Base-by-base conservation (phyloP, 345 rosid genomes). In the Kandelia obovata region DNA sequence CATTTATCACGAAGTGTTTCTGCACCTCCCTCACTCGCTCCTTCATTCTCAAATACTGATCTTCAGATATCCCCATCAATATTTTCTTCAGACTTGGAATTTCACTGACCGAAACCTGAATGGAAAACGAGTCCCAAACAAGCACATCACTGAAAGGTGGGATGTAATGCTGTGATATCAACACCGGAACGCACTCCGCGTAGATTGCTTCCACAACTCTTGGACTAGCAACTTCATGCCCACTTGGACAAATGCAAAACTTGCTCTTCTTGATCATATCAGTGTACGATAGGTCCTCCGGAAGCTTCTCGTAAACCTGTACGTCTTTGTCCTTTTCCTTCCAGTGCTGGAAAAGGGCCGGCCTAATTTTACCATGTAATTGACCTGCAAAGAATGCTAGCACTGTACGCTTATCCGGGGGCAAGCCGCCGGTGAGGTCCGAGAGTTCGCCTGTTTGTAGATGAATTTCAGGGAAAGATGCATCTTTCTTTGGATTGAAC, bases 191-290 rank as follows among this genome's bases (percentile, higher is more conserved):
- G 62, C 95, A 89, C 26, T 67, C 95, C 0, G 84, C 85, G 27
- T 89, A 91, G 28, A 91, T 87, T 0, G 95, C 86, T 69, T 91
- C 95, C 0, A 80, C 87, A 43, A 91, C 78, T 71, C 97, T 87
- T 17, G 97, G 96, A 72, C 90, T 86, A 8, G 91, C 97, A 16
- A 91, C 97, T 76, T 89, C 97, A 47, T 86, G 82, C n/a, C 97
- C 92, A 10, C 96, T 89, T 0, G 97, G 96, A 67, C 96, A 91
- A 7, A 89, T 76, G 74, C 96, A 87, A 34, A 64, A 84, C 71
- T 58, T 82, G 70, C 88, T 83, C 69, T 71, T 71, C 59, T 68
- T 76, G 86, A 84, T 75, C 77, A 72, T 53, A 11, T 76, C 77
- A 0, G 75, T 61, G 59, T 84, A 86, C 20, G 83, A 71, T 2